A percentile compares a stretch with the other conserved stretches of the same genome.
phyloP scores from a whole-genome alignment of 371 early-diverging fungal species.

The Mortierella sp. region DNA sequence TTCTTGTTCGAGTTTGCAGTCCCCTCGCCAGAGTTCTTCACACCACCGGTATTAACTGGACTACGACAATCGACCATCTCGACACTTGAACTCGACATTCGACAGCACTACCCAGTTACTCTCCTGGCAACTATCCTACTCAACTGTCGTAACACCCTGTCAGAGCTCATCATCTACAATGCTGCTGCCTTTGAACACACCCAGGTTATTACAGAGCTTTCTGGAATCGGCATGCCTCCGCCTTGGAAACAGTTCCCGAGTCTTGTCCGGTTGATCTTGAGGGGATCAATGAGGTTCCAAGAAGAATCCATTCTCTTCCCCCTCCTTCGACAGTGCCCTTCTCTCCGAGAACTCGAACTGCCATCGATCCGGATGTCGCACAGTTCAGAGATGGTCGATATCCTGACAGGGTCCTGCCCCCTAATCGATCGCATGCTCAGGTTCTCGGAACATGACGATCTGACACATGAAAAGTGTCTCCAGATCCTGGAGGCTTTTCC shows the following conservation, averaged over 20 bases:
- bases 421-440: neutral
- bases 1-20: neutral
- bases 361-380: slow-evolving; percentile 6
- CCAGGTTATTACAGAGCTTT: neutral
- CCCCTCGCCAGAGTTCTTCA: neutral
- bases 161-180: slow-evolving; percentile 5
- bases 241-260: neutral
- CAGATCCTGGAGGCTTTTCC: neutral
- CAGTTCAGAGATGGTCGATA: neutral
- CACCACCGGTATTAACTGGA: neutral
- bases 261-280: neutral
- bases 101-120: neutral
- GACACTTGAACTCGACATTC: neutral
- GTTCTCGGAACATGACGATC: neutral
- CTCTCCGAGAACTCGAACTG: neutral
- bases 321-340: neutral
- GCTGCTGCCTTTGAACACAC: neutral
- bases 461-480: neutral
- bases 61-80: slow-evolving; percentile 6
- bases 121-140: neutral
- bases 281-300: neutral
- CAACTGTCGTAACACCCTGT: neutral
- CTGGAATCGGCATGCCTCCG: neutral
- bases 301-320: neutral
- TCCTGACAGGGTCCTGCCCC: neutral